Conservation (phyloP, 345 rosid species). For the Boechera retrofracta region DNA sequence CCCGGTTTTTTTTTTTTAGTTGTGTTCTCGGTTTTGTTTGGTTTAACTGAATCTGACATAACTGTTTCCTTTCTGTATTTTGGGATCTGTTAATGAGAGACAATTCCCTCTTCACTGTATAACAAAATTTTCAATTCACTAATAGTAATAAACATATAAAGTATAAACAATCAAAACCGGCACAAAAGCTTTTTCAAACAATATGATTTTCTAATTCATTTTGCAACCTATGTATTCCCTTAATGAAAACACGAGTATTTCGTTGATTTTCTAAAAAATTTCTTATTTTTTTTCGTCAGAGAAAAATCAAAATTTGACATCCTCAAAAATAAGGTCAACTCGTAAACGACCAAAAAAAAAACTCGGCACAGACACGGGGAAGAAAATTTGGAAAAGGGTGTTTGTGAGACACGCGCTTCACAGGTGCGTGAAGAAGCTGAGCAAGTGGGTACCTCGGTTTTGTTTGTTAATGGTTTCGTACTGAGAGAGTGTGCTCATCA, state of each 20-base stretch:
- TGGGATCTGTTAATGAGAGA: conserved; percentile 12
- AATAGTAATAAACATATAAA: no score
- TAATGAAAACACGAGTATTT: neutral
- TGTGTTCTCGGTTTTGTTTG: neutral
- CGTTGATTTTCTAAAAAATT: conserved; percentile 7
- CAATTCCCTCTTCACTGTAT: neutral
- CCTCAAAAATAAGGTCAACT: conserved; percentile 1
- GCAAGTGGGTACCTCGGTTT: conserved; percentile 29
- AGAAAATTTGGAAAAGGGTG: neutral
- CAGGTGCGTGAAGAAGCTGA: neutral
- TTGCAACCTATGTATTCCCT: no score
- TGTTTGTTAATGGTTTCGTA: neutral
- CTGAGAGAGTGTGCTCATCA: conserved; percentile 39
- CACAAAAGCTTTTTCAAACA: no score
- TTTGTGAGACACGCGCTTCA: conserved; percentile 22
- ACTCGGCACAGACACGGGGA: conserved; percentile 43
- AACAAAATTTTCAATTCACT: neutral
- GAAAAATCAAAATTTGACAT: conserved; percentile 34
- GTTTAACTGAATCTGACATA: neutral
- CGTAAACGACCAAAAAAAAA: conserved; percentile 4
- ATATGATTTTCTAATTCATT: no score
- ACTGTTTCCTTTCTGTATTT: conserved; percentile 9
- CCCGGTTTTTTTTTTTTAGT: neutral
- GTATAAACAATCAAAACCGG: no score
- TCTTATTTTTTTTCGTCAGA: conserved; percentile 4